Conservation (phyloP, 176 grass and related monocot species). For the Aegilops umbellulata region DNA sequence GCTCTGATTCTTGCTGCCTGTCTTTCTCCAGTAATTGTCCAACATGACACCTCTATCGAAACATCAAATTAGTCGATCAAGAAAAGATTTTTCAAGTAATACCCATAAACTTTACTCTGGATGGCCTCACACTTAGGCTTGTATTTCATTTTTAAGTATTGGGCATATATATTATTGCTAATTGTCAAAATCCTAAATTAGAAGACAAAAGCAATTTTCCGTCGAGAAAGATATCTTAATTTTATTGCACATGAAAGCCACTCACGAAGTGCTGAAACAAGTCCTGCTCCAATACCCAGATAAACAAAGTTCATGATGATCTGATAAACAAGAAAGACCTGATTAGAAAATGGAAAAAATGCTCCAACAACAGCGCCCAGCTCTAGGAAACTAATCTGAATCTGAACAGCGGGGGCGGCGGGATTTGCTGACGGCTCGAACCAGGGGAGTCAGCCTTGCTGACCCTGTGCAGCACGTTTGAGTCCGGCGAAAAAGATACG, state of each 20-base stretch:
- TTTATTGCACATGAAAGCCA: neutral
- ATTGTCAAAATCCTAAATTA: too few species aligned
- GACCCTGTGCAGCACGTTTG: too few species aligned
- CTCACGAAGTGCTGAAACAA: constrained; percentile 65
- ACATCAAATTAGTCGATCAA: neutral
- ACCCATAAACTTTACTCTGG: neutral
- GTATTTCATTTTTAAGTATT: too few species aligned
- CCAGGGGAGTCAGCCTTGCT: too few species aligned
- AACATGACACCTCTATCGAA: constrained; percentile 48
- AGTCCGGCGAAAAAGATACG: too few species aligned
- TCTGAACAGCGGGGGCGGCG: too few species aligned
- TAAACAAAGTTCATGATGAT: constrained; percentile 72
- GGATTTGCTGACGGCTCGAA: too few species aligned
- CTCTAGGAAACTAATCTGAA: too few species aligned
- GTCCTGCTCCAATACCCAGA: constrained; percentile 63
- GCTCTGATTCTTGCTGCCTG: constrained; percentile 38
- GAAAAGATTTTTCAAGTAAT: neutral
- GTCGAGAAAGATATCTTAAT: neutral
- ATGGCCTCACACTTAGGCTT: neutral
- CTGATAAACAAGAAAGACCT: constrained; percentile 32
- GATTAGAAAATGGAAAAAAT: neutral
- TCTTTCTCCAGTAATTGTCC: constrained; percentile 54
- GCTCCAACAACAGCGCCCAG: too few species aligned
- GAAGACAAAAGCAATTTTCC: too few species aligned
- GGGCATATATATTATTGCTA: too few species aligned